phyloP scores from a whole-genome alignment of 1,284 basidiomycete species.

The Pterulicium gracile region DNA sequence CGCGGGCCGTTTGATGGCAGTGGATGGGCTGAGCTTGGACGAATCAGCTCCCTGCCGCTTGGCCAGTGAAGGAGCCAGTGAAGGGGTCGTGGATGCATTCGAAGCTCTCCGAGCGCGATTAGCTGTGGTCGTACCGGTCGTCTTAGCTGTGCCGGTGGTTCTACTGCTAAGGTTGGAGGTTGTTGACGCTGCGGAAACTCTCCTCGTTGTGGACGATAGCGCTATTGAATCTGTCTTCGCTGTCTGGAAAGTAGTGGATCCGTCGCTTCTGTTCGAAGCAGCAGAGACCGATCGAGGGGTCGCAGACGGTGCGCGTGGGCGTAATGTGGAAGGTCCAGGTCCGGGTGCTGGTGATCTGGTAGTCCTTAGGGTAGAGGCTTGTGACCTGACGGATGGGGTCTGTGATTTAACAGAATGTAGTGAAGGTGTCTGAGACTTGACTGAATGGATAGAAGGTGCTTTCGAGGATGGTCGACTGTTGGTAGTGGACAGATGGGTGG shows the following conservation, averaged over 20 bases:
- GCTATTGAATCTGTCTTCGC: slow-evolving; percentile 27
- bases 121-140: slow-evolving; percentile 12
- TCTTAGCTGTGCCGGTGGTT: slow-evolving; percentile 19
- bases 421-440: not conserved
- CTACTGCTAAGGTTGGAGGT: slow-evolving; percentile 25
- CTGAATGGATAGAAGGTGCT: slow-evolving; percentile 22
- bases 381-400: slow-evolving; percentile 13
- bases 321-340: slow-evolving; percentile 10
- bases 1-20: slow-evolving; percentile 13
- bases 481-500: not conserved
- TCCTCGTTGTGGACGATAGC: slow-evolving; percentile 26
- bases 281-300: slow-evolving; percentile 31
- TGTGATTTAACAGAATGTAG: not conserved
- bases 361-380: not conserved
- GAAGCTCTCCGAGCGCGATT: slow-evolving; percentile 13
- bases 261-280: slow-evolving; percentile 38
- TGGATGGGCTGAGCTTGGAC: slow-evolving; percentile 15
- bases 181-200: slow-evolving; percentile 29
- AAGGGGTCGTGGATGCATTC: slow-evolving; percentile 10
- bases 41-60: slow-evolving; percentile 13
- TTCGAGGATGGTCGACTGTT: slow-evolving; percentile 19
- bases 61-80: slow-evolving; percentile 6
- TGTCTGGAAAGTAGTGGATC: slow-evolving; percentile 44
- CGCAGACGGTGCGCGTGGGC: slow-evolving; percentile 21
- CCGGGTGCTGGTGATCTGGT: slow-evolving; percentile 1